phyloP scores from a whole-genome alignment of 768 basidiomycete genomes.

The Xanthoconium stramineum region DNA sequence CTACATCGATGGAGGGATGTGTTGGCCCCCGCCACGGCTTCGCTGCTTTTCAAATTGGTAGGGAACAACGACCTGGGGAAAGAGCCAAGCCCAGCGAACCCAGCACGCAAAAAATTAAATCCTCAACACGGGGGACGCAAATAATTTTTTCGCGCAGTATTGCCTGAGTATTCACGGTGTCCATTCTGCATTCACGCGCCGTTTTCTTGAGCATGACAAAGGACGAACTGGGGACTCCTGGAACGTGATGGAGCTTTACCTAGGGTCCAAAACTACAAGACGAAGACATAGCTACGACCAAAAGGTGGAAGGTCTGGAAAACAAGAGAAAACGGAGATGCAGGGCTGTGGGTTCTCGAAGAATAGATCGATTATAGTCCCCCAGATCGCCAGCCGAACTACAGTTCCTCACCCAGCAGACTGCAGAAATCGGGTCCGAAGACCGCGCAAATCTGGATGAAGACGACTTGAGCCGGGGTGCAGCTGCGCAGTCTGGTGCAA shows the following conservation, averaged over 20 bases:
- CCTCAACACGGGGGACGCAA: conserved; percentile 1
- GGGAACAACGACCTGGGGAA: neutral
- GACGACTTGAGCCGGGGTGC: neutral
- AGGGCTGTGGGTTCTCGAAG: conserved; percentile 4
- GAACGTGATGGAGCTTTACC: neutral
- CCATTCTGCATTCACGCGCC: conserved; percentile 17
- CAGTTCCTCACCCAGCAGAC: neutral
- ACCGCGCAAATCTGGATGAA: conserved; percentile 9
- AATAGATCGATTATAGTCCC: neutral
- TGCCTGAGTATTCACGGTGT: neutral
- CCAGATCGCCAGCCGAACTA: neutral
- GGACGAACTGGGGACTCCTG: conserved; percentile 15
- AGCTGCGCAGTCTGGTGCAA: conserved; percentile 2
- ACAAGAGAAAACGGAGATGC: neutral
- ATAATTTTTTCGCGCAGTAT: neutral
- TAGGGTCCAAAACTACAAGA: conserved; percentile 2
- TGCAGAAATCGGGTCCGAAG: conserved; percentile 9
- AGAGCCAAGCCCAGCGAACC: no score
- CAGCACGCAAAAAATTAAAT: neutral
- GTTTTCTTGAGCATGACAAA: conserved; percentile 8
- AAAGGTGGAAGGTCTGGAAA: neutral
- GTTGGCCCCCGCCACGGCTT: neutral
- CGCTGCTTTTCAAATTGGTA: neutral
- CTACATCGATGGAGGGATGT: neutral
- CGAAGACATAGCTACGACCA: neutral